Evolutionary conservation across 441 rosid genomes (phyloP).

Genomic region (Francoa sonchifolia): DNA sequence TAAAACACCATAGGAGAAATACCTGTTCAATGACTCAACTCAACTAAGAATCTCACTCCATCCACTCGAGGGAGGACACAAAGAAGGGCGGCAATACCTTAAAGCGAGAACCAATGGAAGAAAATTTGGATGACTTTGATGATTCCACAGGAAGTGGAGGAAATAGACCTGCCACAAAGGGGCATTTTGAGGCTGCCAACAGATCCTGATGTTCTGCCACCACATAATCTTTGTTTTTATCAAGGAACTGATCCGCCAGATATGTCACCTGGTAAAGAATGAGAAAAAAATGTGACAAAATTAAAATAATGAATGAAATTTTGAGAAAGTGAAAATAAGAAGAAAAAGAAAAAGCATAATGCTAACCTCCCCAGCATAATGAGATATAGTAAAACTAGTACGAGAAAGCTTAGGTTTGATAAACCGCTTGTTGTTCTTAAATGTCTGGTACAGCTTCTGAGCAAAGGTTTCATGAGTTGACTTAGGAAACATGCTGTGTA

Average conservation of each 20-base stretch:
- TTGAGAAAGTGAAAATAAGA: conserved; percentile 11
- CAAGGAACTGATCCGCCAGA: conserved; percentile 92
- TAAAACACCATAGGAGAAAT: too few relatives aligned
- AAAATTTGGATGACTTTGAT: conserved; percentile 93
- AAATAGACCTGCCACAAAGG: conserved; percentile 76
- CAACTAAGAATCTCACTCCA: background rate
- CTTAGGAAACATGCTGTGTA: conserved; percentile 92
- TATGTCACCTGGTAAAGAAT: conserved; percentile 53
- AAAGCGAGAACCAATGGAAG: conserved; percentile 97
- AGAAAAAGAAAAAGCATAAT: conserved; percentile 4
- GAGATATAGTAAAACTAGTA: conserved; percentile 87
- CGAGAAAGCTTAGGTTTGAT: conserved; percentile 98
- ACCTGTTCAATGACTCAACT: too few relatives aligned
- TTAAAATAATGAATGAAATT: conserved; percentile 8
- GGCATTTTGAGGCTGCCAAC: conserved; percentile 67
- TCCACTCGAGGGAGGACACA: background rate
- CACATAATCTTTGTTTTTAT: conserved; percentile 97
- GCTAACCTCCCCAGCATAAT: conserved; percentile 98
- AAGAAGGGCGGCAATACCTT: conserved; percentile 42
- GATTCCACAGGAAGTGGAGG: conserved; percentile 91
- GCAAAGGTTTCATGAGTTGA: conserved; percentile 99
- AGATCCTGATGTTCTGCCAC: conserved; percentile 99
- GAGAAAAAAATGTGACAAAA: conserved; percentile 8
- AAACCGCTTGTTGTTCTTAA: conserved; percentile 87
- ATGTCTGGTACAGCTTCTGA: conserved; percentile 96